Base-by-base conservation (phyloP, 1,139 yeast species). In the Taphrina confusa region DNA sequence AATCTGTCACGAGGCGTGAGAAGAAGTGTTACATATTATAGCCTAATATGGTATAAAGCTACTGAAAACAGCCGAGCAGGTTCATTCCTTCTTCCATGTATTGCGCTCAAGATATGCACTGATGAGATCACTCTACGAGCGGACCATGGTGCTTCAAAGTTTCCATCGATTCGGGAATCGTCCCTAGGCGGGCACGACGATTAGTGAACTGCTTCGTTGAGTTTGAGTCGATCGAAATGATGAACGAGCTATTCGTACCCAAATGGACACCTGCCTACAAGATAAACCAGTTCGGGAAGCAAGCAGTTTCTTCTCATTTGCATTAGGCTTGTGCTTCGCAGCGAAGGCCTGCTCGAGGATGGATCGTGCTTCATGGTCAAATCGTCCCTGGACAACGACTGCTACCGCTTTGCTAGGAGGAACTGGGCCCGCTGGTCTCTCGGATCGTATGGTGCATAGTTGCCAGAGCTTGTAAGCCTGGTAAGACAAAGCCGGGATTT, bases 1-100 rank as follows among this genome's bases (percentile, higher is more conserved):
- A 56, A 42, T 39, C 54, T 31, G 56, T 63, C 64, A 68, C 67
- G 65, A 72, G 71, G 67, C 72, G 70, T 68, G 72, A 69, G 59
- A 68, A 73, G 33, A 70, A 71, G 54, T 74, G 76, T 67, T 67
- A 66, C n/a, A 68, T 73, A 39, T 61, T 73, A n/a, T n/a, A n/a
- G n/a, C n/a, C n/a, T n/a, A n/a, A n/a, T n/a, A n/a, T n/a, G n/a
- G n/a, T n/a, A n/a, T n/a, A n/a, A n/a, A n/a, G n/a, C n/a, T n/a
- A n/a, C n/a, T n/a, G n/a, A n/a, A n/a, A n/a, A n/a, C n/a, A n/a
- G n/a, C n/a, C n/a, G n/a, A n/a, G n/a, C n/a, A n/a, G n/a, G n/a
- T n/a, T n/a, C n/a, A n/a, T n/a, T n/a, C n/a, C n/a, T n/a, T n/a
- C n/a, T n/a, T n/a, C n/a, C n/a, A n/a, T n/a, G n/a, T n/a, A n/a